Evolutionary conservation across 176 grass and related monocot genomes (phyloP), one percentile per base, ranked within the genome.

Genomic region (Paspalum notatum): DNA sequence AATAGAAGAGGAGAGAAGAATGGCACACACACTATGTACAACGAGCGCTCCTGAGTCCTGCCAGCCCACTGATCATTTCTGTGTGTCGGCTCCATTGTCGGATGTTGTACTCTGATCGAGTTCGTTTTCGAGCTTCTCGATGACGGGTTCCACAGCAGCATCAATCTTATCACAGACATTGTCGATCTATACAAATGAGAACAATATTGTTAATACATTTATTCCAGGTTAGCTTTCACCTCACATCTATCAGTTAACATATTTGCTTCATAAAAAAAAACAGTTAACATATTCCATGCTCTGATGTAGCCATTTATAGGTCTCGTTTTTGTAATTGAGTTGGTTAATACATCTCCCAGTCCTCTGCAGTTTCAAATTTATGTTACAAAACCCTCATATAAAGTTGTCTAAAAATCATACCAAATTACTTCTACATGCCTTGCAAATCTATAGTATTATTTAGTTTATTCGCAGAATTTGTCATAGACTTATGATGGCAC

Each of bases 101-200:
- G 53, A 44, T 55, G 53, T 38, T 11, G 42, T 16, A n/a, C n/a
- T 50, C 81, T 71, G 64, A 81, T 79, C 27, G 15, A 89, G 42
- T 73, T 93, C 68, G 59, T 85, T 90, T 71, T 85, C 84, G 51
- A 90, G 57, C 62, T 90, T 74, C 62, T 85, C 56, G 66, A 87
- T 85, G 62, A 85, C 50, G 51, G 87, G 91, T 22, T 90, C 87
- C 12, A 87, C 58, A n/a, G 72, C 57, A 64, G 72, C 32, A 26
- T 87, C 84, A 26, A 90, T 75, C 77, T 93, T 43, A 20, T 75
- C 78, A 26, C 79, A 69, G 58, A 90, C 47, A 15, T 79, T 58
- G n/a, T 85, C 87, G 24, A 90, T 68, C 87, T 93, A 86, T 53
- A 40, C 25, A 71, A 49, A 45, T 11, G 8, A 44, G 20, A 24